phyloP scores from a whole-genome alignment of 2,329 filamentous ascomycete species.

The Ophiobolus disseminans region DNA sequence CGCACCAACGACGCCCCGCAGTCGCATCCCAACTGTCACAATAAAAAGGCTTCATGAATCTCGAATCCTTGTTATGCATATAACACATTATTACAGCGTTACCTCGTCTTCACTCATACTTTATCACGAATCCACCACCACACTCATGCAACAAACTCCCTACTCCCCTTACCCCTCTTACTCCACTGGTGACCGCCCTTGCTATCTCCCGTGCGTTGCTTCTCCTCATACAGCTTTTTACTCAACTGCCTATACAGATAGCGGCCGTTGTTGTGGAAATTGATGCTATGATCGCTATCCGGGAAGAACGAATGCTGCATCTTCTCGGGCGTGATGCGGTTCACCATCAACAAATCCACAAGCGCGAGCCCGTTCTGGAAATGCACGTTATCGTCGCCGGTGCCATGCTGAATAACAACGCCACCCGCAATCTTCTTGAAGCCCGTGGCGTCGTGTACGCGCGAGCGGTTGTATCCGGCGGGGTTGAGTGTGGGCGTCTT shows the following conservation, averaged over 20 bases:
- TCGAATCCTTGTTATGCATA: too few species aligned
- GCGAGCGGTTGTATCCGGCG: conserved; percentile 66
- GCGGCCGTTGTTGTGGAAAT: conserved; percentile 61
- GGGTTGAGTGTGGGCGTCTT: conserved; percentile 65
- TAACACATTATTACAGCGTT: too few species aligned
- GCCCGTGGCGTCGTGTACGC: conserved; percentile 64
- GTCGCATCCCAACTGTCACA: too few species aligned
- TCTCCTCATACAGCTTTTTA: conserved; percentile 67
- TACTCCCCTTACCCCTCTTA: conserved; percentile 37
- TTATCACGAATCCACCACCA: too few species aligned
- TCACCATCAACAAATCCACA: conserved; percentile 66
- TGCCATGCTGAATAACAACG: conserved; percentile 70
- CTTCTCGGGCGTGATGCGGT: conserved; percentile 65
- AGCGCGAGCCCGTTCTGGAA: conserved; percentile 71
- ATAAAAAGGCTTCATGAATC: too few species aligned
- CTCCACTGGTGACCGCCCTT: conserved; percentile 57
- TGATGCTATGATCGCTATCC: conserved; percentile 69
- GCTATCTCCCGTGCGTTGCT: conserved; percentile 54
- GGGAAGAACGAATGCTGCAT: conserved; percentile 71
- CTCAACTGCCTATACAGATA: conserved; percentile 71
- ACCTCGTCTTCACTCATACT: too few species aligned
- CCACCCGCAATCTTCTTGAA: conserved; percentile 69
- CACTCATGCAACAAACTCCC: conserved; percentile 19
- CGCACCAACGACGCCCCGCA: too few species aligned
- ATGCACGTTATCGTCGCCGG: conserved; percentile 75